Conservation (phyloP, 2,329 filamentous ascomycete genomes). For the Curvularia lunata region DNA sequence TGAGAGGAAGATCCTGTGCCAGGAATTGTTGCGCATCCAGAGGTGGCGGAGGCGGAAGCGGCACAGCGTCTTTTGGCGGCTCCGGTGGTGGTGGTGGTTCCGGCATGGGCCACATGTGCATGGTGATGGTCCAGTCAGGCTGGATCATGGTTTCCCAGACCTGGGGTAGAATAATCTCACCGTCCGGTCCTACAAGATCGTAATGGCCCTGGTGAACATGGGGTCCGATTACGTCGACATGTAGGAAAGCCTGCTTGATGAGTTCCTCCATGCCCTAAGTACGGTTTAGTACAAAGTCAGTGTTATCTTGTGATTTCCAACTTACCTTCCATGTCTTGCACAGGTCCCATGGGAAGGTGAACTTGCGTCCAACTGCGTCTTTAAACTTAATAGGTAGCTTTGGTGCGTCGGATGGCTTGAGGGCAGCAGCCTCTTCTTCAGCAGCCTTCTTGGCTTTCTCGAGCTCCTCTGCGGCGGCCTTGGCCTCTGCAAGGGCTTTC, state of each 20-base stretch:
- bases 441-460: conserved; percentile 57
- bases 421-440: conserved; percentile 53
- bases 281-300: conserved; percentile 68
- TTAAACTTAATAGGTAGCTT: conserved; percentile 41
- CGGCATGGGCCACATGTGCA: conserved; percentile 59
- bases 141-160: conserved; percentile 58
- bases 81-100: conserved; percentile 33
- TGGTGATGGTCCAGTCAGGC: conserved; percentile 57
- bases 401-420: conserved; percentile 59
- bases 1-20: conserved; percentile 21
- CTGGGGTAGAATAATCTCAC: conserved; percentile 58
- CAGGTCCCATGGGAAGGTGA: conserved; percentile 37
- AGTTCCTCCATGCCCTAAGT: conserved; percentile 59
- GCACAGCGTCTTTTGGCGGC: conserved; percentile 16
- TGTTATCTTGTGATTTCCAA: neutral
- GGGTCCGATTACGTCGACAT: conserved; percentile 54
- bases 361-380: conserved; percentile 41
- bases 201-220: conserved; percentile 57
- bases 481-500: conserved; percentile 54
- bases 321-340: conserved; percentile 53
- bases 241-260: conserved; percentile 58
- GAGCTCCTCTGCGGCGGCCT: conserved; percentile 52
- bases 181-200: conserved; percentile 56
- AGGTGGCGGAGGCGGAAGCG: conserved; percentile 24
- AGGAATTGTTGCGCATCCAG: conserved; percentile 23